These are phyloP conservation scores for Solanum aculeatissimum DNA, from an alignment of 305 asterid genomes.

Conservation along the genomic window DNA sequence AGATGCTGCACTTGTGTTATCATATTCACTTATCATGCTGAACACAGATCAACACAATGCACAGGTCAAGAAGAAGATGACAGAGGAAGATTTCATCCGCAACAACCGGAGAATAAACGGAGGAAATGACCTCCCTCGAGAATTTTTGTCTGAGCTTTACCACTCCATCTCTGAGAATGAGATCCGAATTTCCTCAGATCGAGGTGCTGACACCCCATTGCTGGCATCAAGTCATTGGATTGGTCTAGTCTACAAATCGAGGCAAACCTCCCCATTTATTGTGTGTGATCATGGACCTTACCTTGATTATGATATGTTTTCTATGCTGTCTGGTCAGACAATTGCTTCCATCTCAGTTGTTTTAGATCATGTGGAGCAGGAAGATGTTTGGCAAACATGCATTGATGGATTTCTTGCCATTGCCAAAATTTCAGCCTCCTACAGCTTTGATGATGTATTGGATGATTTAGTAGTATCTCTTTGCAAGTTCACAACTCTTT, in stretches of 20 bases:
- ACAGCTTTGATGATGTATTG: slow-evolving; percentile 54
- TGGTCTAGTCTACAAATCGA: slow-evolving; percentile 68
- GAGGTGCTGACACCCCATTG: slow-evolving; percentile 36
- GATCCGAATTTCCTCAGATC: slow-evolving; percentile 78
- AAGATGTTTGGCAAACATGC: slow-evolving; percentile 53
- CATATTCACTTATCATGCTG: slow-evolving; percentile 84
- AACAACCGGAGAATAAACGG: slow-evolving; percentile 86
- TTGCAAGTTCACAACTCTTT: slow-evolving; percentile 72
- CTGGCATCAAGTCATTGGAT: slow-evolving; percentile 78
- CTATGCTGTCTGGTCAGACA: slow-evolving; percentile 72
- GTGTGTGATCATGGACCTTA: slow-evolving; percentile 44
- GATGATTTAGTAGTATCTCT: slow-evolving; percentile 84
- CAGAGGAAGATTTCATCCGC: slow-evolving; percentile 86
- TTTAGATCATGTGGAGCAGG: slow-evolving; percentile 74
- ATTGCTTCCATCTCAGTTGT: slow-evolving; percentile 90
- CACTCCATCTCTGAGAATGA: slow-evolving; percentile 82
- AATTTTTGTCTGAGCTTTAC: slow-evolving; percentile 69
- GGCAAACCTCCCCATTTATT: slow-evolving; percentile 56
- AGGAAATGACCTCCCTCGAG: slow-evolving; percentile 92
- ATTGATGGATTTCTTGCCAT: slow-evolving; percentile 75
- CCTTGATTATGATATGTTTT: slow-evolving; percentile 75
- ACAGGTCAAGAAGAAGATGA: slow-evolving; percentile 98
- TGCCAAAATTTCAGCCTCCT: slow-evolving; percentile 67
- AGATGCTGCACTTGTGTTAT: slow-evolving; percentile 82
- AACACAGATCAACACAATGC: slow-evolving; percentile 91